Conservation (phyloP, 345 rosid species). For the Gossypioides kirkii region DNA sequence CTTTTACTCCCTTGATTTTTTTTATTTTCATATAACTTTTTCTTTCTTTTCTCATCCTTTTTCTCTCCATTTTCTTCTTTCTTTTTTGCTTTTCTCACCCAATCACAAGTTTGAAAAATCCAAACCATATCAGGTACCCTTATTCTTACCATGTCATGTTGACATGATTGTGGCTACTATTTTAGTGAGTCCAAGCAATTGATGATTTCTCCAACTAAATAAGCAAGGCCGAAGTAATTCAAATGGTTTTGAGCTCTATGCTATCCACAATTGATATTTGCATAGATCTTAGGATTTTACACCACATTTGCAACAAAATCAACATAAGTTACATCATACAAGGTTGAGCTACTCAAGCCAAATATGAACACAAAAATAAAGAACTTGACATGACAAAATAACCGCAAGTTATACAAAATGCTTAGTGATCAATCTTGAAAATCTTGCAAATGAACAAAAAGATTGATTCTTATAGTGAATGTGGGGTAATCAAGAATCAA, state of each 20-base stretch:
- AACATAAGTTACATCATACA: neutral
- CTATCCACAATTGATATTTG: neutral
- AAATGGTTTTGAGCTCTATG: neutral
- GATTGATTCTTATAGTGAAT: neutral
- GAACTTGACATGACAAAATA: neutral
- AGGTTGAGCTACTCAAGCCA: neutral
- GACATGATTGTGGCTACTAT: too few species aligned
- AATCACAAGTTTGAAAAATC: too few species aligned
- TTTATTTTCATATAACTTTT: too few species aligned
- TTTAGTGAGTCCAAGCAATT: too few species aligned
- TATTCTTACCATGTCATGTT: too few species aligned
- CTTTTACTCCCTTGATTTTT: too few species aligned
- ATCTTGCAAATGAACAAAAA: neutral
- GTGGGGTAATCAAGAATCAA: neutral
- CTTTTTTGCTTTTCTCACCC: too few species aligned
- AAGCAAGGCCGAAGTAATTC: neutral
- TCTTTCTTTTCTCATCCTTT: too few species aligned
- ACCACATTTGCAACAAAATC: neutral
- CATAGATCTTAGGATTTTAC: neutral
- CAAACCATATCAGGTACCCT: too few species aligned
- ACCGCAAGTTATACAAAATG: neutral
- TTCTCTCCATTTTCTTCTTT: too few species aligned
- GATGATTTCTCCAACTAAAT: conserved; percentile 1
- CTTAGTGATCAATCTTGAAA: neutral
- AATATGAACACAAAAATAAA: neutral